These are phyloP conservation scores for Wickerhamomyces queroliae DNA, from an alignment of 805 yeast genomes.

Conservation along the genomic window DNA sequence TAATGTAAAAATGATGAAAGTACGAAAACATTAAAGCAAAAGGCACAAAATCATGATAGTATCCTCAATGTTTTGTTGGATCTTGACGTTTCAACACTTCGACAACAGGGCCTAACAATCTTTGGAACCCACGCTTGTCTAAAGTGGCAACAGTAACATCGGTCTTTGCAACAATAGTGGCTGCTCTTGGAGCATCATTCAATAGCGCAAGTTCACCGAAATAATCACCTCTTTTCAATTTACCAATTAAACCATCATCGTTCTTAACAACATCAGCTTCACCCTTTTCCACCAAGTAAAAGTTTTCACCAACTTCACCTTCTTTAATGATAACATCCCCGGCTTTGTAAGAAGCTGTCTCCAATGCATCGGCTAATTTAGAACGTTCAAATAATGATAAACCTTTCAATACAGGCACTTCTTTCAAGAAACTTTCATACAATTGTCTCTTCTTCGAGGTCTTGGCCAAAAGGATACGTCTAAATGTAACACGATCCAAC, in stretches of 20 bases:
- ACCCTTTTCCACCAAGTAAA: constrained; percentile 76
- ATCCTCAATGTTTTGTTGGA: constrained; percentile 47
- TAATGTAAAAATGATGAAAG: no score
- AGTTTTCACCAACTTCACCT: constrained; percentile 80
- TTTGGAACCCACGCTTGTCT: constrained; percentile 88
- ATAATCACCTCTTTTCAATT: constrained; percentile 76
- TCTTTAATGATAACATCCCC: constrained; percentile 76
- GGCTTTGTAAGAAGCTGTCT: constrained; percentile 62
- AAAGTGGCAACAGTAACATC: constrained; percentile 84
- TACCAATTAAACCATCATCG: constrained; percentile 54
- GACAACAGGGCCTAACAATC: constrained; percentile 91
- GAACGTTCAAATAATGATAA: constrained; percentile 79
- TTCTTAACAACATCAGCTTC: constrained; percentile 65
- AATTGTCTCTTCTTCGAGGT: constrained; percentile 85
- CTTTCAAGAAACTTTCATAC: constrained; percentile 84
- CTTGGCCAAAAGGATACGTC: constrained; percentile 85
- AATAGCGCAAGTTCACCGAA: constrained; percentile 95
- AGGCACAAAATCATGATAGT: neutral
- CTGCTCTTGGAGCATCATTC: constrained; percentile 90
- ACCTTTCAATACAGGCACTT: constrained; percentile 72
- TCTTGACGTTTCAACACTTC: constrained; percentile 82
- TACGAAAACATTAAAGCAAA: neutral
- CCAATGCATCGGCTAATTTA: constrained; percentile 91
- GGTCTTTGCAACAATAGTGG: constrained; percentile 77
- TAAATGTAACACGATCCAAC: constrained; percentile 86